phyloP scores from a whole-genome alignment of 352 stramenopile genomes.

The Lagenidium giganteum region DNA sequence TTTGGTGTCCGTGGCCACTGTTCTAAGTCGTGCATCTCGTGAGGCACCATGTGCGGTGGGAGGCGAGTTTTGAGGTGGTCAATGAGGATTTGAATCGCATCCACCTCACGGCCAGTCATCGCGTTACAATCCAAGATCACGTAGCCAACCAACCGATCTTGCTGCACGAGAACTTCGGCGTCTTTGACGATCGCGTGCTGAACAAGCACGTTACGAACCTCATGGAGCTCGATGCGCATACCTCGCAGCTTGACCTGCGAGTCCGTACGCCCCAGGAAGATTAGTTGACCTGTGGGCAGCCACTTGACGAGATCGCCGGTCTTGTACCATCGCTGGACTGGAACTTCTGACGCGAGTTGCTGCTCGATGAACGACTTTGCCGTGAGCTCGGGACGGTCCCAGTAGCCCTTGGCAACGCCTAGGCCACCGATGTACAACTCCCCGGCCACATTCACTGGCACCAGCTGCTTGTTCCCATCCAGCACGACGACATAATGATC shows the following conservation, averaged over 20 bases:
- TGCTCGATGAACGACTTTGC: conserved; percentile 15
- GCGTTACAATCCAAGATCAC: conserved; percentile 24
- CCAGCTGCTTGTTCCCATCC: conserved; percentile 32
- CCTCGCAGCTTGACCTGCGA: conserved; percentile 77
- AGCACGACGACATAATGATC: conserved; percentile 42
- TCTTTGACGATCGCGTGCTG: conserved; percentile 27
- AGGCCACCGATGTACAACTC: conserved; percentile 67
- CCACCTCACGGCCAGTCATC: conserved; percentile 1
- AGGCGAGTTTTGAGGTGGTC: conserved; percentile 25
- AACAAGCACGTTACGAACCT: conserved; percentile 63
- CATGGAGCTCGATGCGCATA: conserved; percentile 78
- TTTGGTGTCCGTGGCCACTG: conserved; percentile 61
- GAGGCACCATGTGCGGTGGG: conserved; percentile 65
- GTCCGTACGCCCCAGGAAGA: conserved; percentile 69
- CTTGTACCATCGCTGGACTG: conserved; percentile 42
- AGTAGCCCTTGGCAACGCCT: conserved; percentile 67
- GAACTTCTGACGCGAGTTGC: not conserved
- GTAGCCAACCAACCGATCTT: conserved; percentile 38
- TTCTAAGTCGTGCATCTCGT: conserved; percentile 32
- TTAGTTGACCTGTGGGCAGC: conserved; percentile 34
- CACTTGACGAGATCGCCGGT: conserved; percentile 72
- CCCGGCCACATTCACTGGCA: conserved; percentile 42
- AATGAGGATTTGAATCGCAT: conserved; percentile 16
- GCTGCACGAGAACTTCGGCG: conserved; percentile 37
- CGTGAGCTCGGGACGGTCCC: conserved; percentile 38